phyloP scores from a whole-genome alignment of 2,329 filamentous ascomycete species.

The Dothistroma pini region DNA sequence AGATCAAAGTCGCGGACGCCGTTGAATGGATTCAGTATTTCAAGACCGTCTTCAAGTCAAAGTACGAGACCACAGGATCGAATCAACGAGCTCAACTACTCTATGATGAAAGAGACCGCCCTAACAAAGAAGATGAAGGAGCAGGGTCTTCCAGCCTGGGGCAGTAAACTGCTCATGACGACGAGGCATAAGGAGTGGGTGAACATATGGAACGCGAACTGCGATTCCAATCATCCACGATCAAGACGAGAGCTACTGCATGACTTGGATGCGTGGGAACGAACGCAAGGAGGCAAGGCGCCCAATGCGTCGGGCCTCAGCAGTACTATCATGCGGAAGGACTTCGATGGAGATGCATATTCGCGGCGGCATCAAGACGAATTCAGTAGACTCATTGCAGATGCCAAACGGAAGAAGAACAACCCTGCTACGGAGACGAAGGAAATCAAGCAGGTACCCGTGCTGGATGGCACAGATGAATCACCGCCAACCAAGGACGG shows the following conservation, averaged over 20 bases:
- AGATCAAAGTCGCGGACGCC: slow-evolving; percentile 24
- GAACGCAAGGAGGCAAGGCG: slow-evolving; percentile 66
- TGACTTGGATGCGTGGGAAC: slow-evolving; percentile 84
- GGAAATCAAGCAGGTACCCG: slow-evolving; percentile 9
- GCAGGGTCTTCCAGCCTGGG: slow-evolving; percentile 69
- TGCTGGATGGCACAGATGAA: background rate
- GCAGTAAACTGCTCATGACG: slow-evolving; percentile 67
- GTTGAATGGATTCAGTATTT: slow-evolving; percentile 13
- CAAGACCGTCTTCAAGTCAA: slow-evolving; percentile 19
- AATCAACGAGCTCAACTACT: slow-evolving; percentile 79
- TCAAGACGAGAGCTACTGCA: slow-evolving; percentile 66
- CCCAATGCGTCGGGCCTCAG: slow-evolving; percentile 39
- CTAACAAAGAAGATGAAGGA: slow-evolving; percentile 79
- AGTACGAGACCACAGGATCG: slow-evolving; percentile 52
- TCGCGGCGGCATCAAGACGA: slow-evolving; percentile 66
- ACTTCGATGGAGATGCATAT: slow-evolving; percentile 80
- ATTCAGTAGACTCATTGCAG: slow-evolving; percentile 76
- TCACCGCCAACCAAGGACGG: slow-evolving; percentile 8
- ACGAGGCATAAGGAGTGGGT: slow-evolving; percentile 88
- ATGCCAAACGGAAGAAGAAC: slow-evolving; percentile 59
- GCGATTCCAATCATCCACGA: slow-evolving; percentile 73
- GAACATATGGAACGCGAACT: slow-evolving; percentile 96
- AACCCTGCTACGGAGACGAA: slow-evolving; percentile 21
- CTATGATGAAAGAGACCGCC: slow-evolving; percentile 72
- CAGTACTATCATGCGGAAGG: slow-evolving; percentile 69